Evolutionary conservation across 108 stramenopile genomes (phyloP).

Genomic region (Nitzschia putrida): DNA sequence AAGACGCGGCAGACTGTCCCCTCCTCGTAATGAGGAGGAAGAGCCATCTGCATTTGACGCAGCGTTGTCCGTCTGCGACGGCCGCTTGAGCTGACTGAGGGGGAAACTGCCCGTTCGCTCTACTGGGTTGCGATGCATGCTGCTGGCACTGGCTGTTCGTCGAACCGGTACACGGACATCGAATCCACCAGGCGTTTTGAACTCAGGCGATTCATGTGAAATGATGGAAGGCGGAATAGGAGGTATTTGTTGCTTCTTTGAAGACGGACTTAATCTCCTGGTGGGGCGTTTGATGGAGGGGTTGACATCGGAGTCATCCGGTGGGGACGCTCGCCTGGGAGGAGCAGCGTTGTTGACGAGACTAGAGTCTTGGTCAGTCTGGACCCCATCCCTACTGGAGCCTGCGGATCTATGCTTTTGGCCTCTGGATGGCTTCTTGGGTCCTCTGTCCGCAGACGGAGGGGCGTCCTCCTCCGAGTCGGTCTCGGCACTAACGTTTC

Average conservation of each 20-base stretch:
- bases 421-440: neutral
- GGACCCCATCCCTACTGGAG: too few species aligned
- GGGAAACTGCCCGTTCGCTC: slow-evolving; percentile 8
- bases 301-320: too few species aligned
- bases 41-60: slow-evolving; percentile 12
- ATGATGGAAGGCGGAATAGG: too few species aligned
- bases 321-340: too few species aligned
- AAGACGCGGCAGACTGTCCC: slow-evolving; percentile 23
- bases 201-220: too few species aligned
- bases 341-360: too few species aligned
- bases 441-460: neutral
- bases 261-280: neutral
- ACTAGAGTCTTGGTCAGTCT: too few species aligned
- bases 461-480: neutral
- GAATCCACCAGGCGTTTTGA: too few species aligned
- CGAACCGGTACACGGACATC: neutral
- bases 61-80: neutral
- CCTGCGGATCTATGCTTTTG: too few species aligned
- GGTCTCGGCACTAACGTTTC: slow-evolving; percentile 17
- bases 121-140: neutral
- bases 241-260: neutral
- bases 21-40: slow-evolving; percentile 16
- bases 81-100: neutral
- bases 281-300: neutral
- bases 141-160: slow-evolving; percentile 1